A percentile compares a stretch with the other conserved stretches of the same genome.
phyloP scores from a whole-genome alignment of 768 basidiomycete species.

The Xerocomus spinulosus region DNA sequence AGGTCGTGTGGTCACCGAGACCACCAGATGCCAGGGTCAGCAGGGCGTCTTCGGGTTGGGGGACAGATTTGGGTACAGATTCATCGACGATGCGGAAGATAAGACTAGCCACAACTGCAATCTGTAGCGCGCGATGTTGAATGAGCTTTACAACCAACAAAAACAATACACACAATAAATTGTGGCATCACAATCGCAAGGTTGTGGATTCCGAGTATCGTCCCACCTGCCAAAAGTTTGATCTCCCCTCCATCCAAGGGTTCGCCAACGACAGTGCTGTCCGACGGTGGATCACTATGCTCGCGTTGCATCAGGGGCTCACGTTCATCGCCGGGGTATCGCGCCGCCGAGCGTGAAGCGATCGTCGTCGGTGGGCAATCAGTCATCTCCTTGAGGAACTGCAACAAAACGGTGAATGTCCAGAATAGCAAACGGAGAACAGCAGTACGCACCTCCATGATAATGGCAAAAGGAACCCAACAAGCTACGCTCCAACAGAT shows the following conservation, averaged over 20 bases:
- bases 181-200: constrained; percentile 94
- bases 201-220: constrained; percentile 92
- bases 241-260: constrained; percentile 23
- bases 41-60: constrained; percentile 34
- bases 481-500: constrained; percentile 98
- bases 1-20: constrained; percentile 48
- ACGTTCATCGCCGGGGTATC: constrained; percentile 27
- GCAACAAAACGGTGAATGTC: constrained; percentile 1
- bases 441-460: constrained; percentile 86
- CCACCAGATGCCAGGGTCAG: constrained; percentile 4
- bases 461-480: constrained; percentile 96
- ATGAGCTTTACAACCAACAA: not conserved
- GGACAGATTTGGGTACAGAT: constrained; percentile 7
- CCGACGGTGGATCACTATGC: constrained; percentile 39
- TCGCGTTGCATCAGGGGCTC: constrained; percentile 59
- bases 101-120: constrained; percentile 77
- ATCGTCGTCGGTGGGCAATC: constrained; percentile 25
- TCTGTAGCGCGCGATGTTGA: constrained; percentile 38
- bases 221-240: constrained; percentile 74
- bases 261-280: constrained; percentile 34
- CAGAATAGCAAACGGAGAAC: not conserved
- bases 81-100: constrained; percentile 84
- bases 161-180: constrained; percentile 63
- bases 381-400: constrained; percentile 75
- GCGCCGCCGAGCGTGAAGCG: constrained; percentile 27